phyloP scores from a whole-genome alignment of 1,139 yeast genomes.

The Geotrichum phurueaensis region DNA sequence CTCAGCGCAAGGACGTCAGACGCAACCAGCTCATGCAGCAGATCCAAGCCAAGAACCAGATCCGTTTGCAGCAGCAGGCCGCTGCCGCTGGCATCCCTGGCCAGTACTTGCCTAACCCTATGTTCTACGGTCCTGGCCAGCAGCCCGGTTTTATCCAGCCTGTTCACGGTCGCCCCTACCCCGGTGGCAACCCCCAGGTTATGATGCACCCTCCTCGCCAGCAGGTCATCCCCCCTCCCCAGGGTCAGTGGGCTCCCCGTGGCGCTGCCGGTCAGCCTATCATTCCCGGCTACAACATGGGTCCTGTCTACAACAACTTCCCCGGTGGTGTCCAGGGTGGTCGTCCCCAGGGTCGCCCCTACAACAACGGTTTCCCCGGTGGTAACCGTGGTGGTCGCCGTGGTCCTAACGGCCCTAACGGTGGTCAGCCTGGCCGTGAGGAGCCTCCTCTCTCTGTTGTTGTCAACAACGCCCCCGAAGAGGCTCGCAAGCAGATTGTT shows the following conservation, averaged over 20 bases:
- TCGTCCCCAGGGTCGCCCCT: slow-evolving; percentile 34
- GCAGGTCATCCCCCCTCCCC: slow-evolving; percentile 58
- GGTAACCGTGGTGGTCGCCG: slow-evolving; percentile 23
- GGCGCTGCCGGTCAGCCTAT: slow-evolving; percentile 31
- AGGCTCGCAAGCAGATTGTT: slow-evolving; percentile 91
- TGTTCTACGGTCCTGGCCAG: slow-evolving; percentile 77
- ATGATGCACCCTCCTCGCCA: slow-evolving; percentile 69
- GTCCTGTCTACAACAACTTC: slow-evolving; percentile 67
- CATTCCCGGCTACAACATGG: slow-evolving; percentile 57
- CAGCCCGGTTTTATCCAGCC: slow-evolving; percentile 75
- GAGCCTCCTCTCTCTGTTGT: slow-evolving; percentile 31
- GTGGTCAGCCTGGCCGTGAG: slow-evolving; percentile 22
- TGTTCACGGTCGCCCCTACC: slow-evolving; percentile 65
- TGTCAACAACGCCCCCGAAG: slow-evolving; percentile 45
- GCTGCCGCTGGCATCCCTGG: slow-evolving; percentile 80
- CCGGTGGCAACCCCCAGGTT: slow-evolving; percentile 81
- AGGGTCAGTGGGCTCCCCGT: slow-evolving; percentile 63
- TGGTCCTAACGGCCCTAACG: slow-evolving; percentile 23
- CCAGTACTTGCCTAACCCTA: slow-evolving; percentile 84
- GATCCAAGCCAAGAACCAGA: slow-evolving; percentile 96
- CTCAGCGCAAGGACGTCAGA: slow-evolving; percentile 98
- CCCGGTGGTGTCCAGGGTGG: slow-evolving; percentile 36
- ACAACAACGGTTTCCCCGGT: slow-evolving; percentile 24
- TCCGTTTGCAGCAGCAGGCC: slow-evolving; percentile 91
- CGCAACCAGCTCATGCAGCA: slow-evolving; percentile 96